Conservation (phyloP, 2,329 filamentous ascomycete genomes). For the Pestalotiopsis sp. region DNA sequence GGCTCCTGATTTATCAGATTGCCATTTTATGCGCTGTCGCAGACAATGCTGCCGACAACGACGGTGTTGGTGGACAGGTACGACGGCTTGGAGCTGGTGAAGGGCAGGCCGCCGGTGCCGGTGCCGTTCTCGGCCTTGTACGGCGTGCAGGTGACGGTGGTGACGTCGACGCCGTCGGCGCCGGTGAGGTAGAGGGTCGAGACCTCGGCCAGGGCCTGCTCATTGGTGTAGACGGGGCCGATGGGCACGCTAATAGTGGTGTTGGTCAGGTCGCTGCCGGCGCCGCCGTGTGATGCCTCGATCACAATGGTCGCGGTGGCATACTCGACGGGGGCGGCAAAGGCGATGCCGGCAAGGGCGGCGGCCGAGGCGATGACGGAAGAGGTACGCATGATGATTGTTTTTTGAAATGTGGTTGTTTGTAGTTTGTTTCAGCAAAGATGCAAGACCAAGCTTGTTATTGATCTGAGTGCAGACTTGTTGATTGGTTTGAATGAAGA, state of each 20-base stretch:
- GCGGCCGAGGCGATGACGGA: conserved; percentile 17
- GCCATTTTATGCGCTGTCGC: not conserved
- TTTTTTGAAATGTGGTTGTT: not conserved
- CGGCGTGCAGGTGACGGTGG: conserved; percentile 21
- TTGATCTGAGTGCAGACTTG: not conserved
- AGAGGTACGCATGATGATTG: conserved; percentile 20
- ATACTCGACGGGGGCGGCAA: not conserved
- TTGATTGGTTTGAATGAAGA: not conserved
- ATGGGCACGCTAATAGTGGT: conserved; percentile 16
- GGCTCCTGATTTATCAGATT: not conserved
- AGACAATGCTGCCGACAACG: conserved; percentile 23
- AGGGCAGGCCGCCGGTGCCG: conserved; percentile 18
- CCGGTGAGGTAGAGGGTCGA: conserved; percentile 26
- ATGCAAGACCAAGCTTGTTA: not conserved
- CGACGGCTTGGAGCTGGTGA: conserved; percentile 19
- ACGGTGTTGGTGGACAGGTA: conserved; percentile 26
- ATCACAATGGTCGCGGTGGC: conserved; percentile 16
- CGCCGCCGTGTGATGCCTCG: conserved; percentile 18
- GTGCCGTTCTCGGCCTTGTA: conserved; percentile 18
- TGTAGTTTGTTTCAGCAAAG: not conserved
- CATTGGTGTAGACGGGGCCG: conserved; percentile 16
- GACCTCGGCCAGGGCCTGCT: conserved; percentile 16
- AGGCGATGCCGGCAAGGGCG: not conserved
- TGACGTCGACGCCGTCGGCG: not conserved
- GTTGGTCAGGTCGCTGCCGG: not conserved